Percentiles rank a stretch among this genome's conserved stretches.
Conservation (phyloP, 805 yeast species). For the Zygosaccharomyces kombuchaensis region DNA sequence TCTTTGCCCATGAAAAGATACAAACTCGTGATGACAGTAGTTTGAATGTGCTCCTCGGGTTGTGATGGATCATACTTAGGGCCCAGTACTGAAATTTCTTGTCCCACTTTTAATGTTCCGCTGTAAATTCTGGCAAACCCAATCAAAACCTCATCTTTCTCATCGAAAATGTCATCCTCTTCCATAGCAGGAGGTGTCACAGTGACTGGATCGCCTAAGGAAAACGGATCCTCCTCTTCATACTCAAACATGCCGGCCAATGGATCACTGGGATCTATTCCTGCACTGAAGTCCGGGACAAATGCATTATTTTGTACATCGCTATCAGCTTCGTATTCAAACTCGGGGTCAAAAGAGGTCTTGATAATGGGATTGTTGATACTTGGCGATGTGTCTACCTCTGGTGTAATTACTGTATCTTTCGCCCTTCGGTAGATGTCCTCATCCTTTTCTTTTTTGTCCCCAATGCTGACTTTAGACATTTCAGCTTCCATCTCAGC, state of each 20-base stretch:
- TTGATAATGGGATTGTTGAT: slow-evolving; percentile 18
- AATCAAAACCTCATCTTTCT: slow-evolving; percentile 61
- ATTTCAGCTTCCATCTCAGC: slow-evolving; percentile 37
- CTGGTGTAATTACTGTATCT: slow-evolving; percentile 29
- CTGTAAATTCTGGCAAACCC: slow-evolving; percentile 89
- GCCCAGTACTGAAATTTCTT: slow-evolving; percentile 68
- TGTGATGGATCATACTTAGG: slow-evolving; percentile 78
- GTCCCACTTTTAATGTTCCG: slow-evolving; percentile 75
- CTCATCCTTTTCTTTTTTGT: slow-evolving; percentile 9
- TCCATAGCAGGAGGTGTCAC: slow-evolving; percentile 18
- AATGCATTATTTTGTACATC: slow-evolving; percentile 20
- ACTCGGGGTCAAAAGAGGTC: slow-evolving; percentile 25
- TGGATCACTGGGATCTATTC: slow-evolving; percentile 38
- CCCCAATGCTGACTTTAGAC: slow-evolving; percentile 17
- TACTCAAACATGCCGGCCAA: slow-evolving; percentile 39
- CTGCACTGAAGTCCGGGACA: slow-evolving; percentile 26
- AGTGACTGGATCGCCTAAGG: slow-evolving; percentile 29
- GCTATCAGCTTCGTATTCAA: slow-evolving; percentile 22
- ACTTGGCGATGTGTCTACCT: slow-evolving; percentile 8
- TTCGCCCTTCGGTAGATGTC: slow-evolving; percentile 27
- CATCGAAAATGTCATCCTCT: slow-evolving; percentile 42
- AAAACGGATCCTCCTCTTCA: slow-evolving; percentile 53
- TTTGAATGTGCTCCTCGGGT: slow-evolving; percentile 51
- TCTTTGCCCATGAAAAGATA: slow-evolving; percentile 92
- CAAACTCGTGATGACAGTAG: slow-evolving; percentile 60